These are phyloP conservation scores for Coemansia sp. DNA, from an alignment of 192 early-diverging fungal species.

Conservation along the genomic window DNA sequence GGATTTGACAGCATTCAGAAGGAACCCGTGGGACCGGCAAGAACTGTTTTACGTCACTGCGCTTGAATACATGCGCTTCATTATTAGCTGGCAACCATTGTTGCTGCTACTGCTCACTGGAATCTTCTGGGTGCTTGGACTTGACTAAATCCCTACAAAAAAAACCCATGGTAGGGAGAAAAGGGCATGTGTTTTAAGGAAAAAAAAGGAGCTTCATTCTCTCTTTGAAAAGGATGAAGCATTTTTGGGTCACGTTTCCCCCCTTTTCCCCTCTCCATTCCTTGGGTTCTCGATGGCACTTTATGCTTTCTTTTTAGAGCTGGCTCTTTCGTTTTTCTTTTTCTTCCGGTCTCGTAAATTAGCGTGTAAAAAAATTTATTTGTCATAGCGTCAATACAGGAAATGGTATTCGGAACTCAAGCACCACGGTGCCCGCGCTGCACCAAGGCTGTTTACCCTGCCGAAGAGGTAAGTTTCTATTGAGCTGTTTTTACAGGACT, in stretches of 20 bases:
- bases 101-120: slow-evolving; percentile 29
- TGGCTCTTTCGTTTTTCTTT: slow-evolving; percentile 8
- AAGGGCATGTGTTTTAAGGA: too few relatives aligned
- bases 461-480: slow-evolving; percentile 40
- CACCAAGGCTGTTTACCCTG: slow-evolving; percentile 50
- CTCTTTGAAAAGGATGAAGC: neutral
- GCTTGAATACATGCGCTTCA: slow-evolving; percentile 54
- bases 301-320: slow-evolving; percentile 2
- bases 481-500: neutral
- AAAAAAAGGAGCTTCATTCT: too few relatives aligned
- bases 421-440: slow-evolving; percentile 55
- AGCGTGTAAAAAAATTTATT: neutral
- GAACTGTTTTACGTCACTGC: slow-evolving; percentile 51
- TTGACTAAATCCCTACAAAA: slow-evolving; percentile 11
- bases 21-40: slow-evolving; percentile 54
- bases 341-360: slow-evolving; percentile 2
- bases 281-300: too few relatives aligned
- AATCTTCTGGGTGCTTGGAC: slow-evolving; percentile 43
- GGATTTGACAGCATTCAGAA: slow-evolving; percentile 41
- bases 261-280: slow-evolving; percentile 1
- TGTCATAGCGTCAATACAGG: neutral
- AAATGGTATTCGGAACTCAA: slow-evolving; percentile 30
- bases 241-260: neutral
- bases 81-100: slow-evolving; percentile 53
- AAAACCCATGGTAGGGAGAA: too few relatives aligned